A percentile compares a stretch with the other conserved stretches of the same genome.
Conservation (phyloP, 176 grass and related monocot genomes). For the Rhynchospora breviuscula region DNA sequence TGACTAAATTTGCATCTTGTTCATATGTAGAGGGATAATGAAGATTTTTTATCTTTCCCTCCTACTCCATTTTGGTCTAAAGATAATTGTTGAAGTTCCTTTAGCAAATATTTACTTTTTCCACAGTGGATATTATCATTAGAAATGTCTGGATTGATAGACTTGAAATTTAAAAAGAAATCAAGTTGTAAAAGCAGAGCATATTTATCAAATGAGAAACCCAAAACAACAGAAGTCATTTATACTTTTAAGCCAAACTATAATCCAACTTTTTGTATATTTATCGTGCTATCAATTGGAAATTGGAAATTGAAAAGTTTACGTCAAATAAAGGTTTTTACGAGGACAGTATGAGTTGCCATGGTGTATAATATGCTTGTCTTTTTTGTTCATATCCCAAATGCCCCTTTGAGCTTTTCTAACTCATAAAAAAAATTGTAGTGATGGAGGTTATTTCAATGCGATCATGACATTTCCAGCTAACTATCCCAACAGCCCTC, state of each 20-base stretch:
- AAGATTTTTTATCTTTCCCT: background rate
- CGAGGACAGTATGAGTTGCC: background rate
- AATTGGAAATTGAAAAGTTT: background rate
- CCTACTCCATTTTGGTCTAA: background rate
- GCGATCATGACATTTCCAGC: constrained; percentile 88
- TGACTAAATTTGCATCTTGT: background rate
- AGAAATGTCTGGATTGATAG: background rate
- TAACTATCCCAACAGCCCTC: constrained; percentile 97
- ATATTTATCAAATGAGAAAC: background rate
- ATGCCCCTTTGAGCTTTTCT: background rate
- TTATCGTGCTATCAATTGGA: background rate
- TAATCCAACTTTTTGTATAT: background rate
- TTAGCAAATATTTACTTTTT: background rate
- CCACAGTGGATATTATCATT: background rate
- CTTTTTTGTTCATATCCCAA: background rate
- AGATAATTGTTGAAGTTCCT: background rate
- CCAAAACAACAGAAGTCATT: background rate
- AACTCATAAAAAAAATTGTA: constrained; percentile 28
- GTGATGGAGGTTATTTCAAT: constrained; percentile 91
- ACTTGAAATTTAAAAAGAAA: background rate
- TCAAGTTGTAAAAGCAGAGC: no score
- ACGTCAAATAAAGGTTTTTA: background rate
- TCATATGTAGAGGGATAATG: background rate
- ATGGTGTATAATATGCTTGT: background rate
- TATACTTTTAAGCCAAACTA: background rate